Evolutionary conservation across 805 yeast species (phyloP).

Genomic region (Cyberlindnera sargentensis): DNA sequence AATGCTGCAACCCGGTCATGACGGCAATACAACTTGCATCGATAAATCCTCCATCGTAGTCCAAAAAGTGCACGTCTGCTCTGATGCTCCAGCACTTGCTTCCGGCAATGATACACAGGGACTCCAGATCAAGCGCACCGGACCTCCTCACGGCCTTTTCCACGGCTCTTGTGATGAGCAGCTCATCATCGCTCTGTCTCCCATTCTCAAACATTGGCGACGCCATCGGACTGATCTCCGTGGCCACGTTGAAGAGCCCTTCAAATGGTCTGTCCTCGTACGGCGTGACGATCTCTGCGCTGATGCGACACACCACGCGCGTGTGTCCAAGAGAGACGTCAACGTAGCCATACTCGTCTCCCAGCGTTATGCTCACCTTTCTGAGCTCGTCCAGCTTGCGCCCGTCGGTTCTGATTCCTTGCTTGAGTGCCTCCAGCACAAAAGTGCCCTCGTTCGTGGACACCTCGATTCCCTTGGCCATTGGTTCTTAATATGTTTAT

Average conservation of each 20-base stretch:
- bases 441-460: conserved; percentile 60
- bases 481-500: conserved; percentile 16
- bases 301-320: conserved; percentile 59
- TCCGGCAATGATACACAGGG: conserved; percentile 86
- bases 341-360: conserved; percentile 73
- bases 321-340: conserved; percentile 77
- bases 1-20: conserved; percentile 78
- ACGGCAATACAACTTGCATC: conserved; percentile 91
- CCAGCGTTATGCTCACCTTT: conserved; percentile 54
- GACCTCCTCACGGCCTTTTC: conserved; percentile 91
- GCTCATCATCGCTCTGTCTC: conserved; percentile 70
- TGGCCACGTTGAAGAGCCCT: conserved; percentile 75
- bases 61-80: conserved; percentile 83
- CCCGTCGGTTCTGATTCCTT: conserved; percentile 61
- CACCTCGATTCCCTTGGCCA: conserved; percentile 58
- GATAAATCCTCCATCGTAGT: conserved; percentile 88
- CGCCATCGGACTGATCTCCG: conserved; percentile 89
- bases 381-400: conserved; percentile 60
- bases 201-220: conserved; percentile 73
- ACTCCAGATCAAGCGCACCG: conserved; percentile 85
- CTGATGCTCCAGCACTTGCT: conserved; percentile 84
- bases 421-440: conserved; percentile 54
- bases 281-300: conserved; percentile 73
- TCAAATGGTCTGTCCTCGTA: conserved; percentile 91
- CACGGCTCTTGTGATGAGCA: conserved; percentile 69